A percentile compares a stretch with the other conserved stretches of the same genome.
phyloP scores from a whole-genome alignment of 2,329 filamentous ascomycete genomes.

The Hypoxylon sp. region DNA sequence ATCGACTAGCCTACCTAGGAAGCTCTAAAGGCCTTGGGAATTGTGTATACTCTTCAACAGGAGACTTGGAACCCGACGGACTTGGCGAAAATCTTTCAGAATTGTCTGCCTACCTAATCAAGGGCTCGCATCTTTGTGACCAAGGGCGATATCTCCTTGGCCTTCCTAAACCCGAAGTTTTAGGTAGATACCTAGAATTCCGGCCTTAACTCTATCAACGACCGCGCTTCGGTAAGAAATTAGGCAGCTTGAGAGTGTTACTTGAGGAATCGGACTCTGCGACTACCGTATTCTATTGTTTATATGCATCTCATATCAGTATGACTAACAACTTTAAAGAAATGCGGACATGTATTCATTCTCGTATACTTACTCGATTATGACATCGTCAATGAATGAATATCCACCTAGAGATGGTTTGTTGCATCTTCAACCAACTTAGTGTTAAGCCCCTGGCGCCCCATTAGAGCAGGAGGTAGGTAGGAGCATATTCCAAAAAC shows the following conservation, averaged over 20 bases:
- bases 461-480: too few relatives aligned
- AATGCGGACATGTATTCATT: too few relatives aligned
- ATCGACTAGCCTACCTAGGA: slow-evolving; percentile 34
- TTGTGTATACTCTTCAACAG: slow-evolving; percentile 3
- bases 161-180: slow-evolving; percentile 22
- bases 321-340: too few relatives aligned
- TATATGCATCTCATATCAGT: neutral
- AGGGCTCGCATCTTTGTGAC: neutral
- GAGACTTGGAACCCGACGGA: slow-evolving; percentile 1
- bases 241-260: neutral
- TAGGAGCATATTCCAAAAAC: too few relatives aligned
- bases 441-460: too few relatives aligned
- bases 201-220: slow-evolving; percentile 23
- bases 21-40: slow-evolving; percentile 25
- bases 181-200: too few relatives aligned
- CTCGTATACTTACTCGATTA: too few relatives aligned
- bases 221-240: neutral
- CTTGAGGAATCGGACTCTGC: neutral
- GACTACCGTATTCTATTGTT: neutral
- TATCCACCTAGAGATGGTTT: too few relatives aligned
- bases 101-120: slow-evolving; percentile 7
- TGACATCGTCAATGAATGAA: too few relatives aligned
- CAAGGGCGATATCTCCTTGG: neutral
- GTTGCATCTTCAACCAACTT: too few relatives aligned
- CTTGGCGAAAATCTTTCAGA: slow-evolving; percentile 20